phyloP scores from a whole-genome alignment of 1,284 basidiomycete species.

The Pseudozyma flocculosa region DNA sequence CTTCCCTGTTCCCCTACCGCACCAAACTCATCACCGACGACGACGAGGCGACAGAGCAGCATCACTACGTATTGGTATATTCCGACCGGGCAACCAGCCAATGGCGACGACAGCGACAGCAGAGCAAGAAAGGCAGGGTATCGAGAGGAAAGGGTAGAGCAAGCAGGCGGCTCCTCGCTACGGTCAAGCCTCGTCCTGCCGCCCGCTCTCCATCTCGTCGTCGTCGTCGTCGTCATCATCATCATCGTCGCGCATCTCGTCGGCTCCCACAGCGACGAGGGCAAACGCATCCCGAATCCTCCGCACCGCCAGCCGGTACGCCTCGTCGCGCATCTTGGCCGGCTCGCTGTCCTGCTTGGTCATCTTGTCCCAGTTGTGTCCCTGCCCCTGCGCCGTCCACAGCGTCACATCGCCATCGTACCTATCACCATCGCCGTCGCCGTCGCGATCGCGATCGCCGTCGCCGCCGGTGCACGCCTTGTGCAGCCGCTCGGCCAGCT shows the following conservation, averaged over 20 bases:
- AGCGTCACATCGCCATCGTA: slow-evolving; percentile 20
- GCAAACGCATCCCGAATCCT: slow-evolving; percentile 27
- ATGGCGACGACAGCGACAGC: no score
- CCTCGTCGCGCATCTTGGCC: slow-evolving; percentile 26
- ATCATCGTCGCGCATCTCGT: slow-evolving; percentile 7
- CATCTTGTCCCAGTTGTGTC: slow-evolving; percentile 46
- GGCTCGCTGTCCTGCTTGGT: slow-evolving; percentile 12
- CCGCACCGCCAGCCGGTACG: slow-evolving; percentile 18
- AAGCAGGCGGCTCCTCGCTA: no score
- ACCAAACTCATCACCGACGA: no score
- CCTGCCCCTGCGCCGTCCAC: slow-evolving; percentile 37
- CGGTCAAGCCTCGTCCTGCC: no score
- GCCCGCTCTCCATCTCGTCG: slow-evolving; percentile 4
- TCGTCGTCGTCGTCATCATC: slow-evolving; percentile 7
- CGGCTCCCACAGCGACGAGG: slow-evolving; percentile 9
- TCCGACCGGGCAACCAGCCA: no score
- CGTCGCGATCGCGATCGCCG: background rate
- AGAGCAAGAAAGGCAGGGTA: no score
- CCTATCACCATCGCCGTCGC: background rate
- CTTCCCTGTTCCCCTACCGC: no score
- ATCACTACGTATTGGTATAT: no score
- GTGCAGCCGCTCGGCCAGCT: slow-evolving; percentile 17
- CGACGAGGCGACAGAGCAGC: no score
- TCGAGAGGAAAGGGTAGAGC: no score
- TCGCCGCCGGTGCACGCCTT: no score